Conservation (phyloP, 164 flowering plant species). For the Aristolochia californica region DNA sequence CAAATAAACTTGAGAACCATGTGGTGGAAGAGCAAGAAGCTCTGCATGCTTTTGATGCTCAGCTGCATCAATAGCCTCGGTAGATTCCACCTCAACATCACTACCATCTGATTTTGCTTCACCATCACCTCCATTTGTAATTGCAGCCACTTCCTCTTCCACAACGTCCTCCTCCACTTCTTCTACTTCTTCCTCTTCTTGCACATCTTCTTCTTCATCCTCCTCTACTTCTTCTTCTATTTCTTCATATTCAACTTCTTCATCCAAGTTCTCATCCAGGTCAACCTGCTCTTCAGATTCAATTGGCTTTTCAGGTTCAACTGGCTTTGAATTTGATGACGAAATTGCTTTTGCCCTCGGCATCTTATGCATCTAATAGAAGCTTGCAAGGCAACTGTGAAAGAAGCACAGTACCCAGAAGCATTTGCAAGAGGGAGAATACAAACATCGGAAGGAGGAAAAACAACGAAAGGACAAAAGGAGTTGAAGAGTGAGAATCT, state of each 20-base stretch:
- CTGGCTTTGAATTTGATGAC: conserved; percentile 28
- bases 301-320: conserved; percentile 32
- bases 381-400: conserved; percentile 64
- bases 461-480: conserved; percentile 71
- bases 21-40: conserved; percentile 89
- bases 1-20: conserved; percentile 81
- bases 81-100: conserved; percentile 30
- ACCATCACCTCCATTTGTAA: conserved; percentile 14
- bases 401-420: conserved; percentile 65
- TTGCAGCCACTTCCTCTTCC: conserved; percentile 19
- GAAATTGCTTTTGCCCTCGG: conserved; percentile 40
- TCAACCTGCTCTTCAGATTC: conserved; percentile 55
- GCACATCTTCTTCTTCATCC: conserved; percentile 43
- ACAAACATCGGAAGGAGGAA: conserved; percentile 56
- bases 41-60: conserved; percentile 54
- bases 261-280: conserved; percentile 48
- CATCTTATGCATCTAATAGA: conserved; percentile 55
- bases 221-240: conserved; percentile 61
- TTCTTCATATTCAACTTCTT: conserved; percentile 68
- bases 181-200: conserved; percentile 38
- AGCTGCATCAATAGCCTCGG: conserved; percentile 29
- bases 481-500: conserved; percentile 53
- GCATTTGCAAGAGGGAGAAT: conserved; percentile 60
- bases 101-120: conserved; percentile 14
- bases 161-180: conserved; percentile 34